Base-by-base conservation (phyloP, 106 monocot species). In the Dendrobium huoshanense region DNA sequence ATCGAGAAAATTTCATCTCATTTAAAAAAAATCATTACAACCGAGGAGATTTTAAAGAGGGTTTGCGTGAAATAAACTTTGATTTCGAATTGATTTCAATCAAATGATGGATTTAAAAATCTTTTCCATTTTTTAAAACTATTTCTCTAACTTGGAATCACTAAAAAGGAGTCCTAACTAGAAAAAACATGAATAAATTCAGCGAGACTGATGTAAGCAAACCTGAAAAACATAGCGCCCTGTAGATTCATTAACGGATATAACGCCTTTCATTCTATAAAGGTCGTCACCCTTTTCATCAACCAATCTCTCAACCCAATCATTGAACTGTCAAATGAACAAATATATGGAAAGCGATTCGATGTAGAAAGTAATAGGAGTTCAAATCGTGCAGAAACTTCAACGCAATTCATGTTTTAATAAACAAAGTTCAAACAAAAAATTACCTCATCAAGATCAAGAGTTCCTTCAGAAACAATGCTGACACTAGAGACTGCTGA, bases 141-240 rank as follows among this genome's bases (percentile, higher is more conserved):
- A n/a, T 0, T 61, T 22, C 4, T 22, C n/a, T 61, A 22, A 19
- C 56, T 56, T 54, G 0, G 2, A 54, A 54, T 37, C 37, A 37
- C 37, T 37, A 37, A 37, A 37, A 45, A 45, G 9, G 45, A 9
- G 45, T 45, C 45, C 45, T 45, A 45, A 45, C 45, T 0, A 45
- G 9, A 45, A 45, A 45, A 0, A 45, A 45, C 0, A 45, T 45
- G 0, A 45, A 45, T 11, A 51, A 4, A 61, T 61, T 61, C 7
- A 61, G 61, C 7, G 13, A 51, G 15, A 72, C 7, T 40, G 42
- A 41, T 72, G 43, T 47, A 10, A 78, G 20, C 40, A n/a, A 70
- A 96, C 96, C 96, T 96, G 96, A 51, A 96, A 84, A 55, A 96
- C 94, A 85, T 82, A 96, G 27, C 94, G 90, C 0, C 94, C 96